Conservation (phyloP, 345 rosid species). For the Turritis glabra region DNA sequence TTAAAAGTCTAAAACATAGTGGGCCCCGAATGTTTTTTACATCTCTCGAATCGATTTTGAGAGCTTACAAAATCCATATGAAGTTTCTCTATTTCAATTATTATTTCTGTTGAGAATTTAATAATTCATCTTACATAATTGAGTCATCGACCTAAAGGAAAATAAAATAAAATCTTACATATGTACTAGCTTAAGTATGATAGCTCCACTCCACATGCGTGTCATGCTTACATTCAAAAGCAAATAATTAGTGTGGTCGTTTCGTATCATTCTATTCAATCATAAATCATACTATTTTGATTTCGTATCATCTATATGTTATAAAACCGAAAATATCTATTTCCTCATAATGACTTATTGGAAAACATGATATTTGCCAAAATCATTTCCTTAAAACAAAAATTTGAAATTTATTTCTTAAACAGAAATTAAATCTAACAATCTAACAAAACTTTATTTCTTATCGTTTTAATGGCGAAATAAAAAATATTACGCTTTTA, state of each 20-base stretch:
- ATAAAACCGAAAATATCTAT: not conserved
- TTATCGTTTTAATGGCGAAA: too few relatives aligned
- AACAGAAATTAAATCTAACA: not conserved
- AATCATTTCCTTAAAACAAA: not conserved
- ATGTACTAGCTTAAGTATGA: constrained; percentile 16
- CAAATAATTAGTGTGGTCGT: constrained; percentile 9
- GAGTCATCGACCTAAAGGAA: constrained; percentile 10
- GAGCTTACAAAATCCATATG: constrained; percentile 7
- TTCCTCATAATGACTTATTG: not conserved
- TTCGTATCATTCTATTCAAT: constrained; percentile 7
- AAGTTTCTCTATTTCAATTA: constrained; percentile 6
- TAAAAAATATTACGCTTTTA: not conserved
- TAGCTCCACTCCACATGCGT: constrained; percentile 24
- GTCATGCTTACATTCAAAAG: constrained; percentile 19
- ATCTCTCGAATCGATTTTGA: constrained; percentile 1
- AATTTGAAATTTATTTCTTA: not conserved
- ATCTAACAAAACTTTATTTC: not conserved
- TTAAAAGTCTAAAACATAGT: not conserved
- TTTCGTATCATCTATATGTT: not conserved
- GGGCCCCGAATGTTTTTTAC: constrained; percentile 6
- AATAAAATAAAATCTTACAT: not conserved
- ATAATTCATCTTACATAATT: constrained; percentile 23
- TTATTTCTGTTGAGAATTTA: constrained; percentile 2
- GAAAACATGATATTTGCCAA: not conserved
- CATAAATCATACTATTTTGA: not conserved